phyloP scores from a whole-genome alignment of 371 early-diverging fungal genomes.

The Mucor indicus region DNA sequence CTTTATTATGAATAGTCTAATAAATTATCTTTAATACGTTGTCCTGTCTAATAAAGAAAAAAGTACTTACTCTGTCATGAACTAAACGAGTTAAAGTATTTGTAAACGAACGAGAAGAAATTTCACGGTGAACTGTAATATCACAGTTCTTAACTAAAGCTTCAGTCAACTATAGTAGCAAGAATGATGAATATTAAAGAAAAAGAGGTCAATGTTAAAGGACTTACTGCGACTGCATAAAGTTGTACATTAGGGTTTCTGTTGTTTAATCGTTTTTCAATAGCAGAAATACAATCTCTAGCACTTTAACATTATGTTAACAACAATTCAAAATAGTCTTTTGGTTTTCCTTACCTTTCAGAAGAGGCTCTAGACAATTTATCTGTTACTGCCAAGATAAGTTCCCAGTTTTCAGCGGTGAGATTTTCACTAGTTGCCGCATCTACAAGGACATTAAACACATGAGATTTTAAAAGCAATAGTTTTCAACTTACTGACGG shows the following conservation, averaged over 20 bases:
- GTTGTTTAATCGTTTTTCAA: conserved; percentile 72
- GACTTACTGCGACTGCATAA: conserved; percentile 68
- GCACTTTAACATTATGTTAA: conserved; percentile 45
- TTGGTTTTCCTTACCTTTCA: conserved; percentile 33
- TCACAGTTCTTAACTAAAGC: conserved; percentile 90
- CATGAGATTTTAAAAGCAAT: not conserved
- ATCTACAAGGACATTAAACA: conserved; percentile 30
- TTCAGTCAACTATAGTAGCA: conserved; percentile 65
- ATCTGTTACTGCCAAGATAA: conserved; percentile 87
- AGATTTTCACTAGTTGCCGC: conserved; percentile 89
- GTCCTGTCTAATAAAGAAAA: not conserved
- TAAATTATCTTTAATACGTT: not conserved
- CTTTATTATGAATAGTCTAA: conserved; percentile 71
- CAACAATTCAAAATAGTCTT: not conserved
- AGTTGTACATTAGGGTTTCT: conserved; percentile 86
- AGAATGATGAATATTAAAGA: not conserved
- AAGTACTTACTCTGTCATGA: conserved; percentile 58
- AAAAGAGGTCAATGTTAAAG: not conserved
- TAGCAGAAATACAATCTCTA: conserved; percentile 68
- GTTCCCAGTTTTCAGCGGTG: conserved; percentile 92
- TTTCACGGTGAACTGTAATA: conserved; percentile 73
- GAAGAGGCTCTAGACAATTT: conserved; percentile 59
- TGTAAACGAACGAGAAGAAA: conserved; percentile 86
- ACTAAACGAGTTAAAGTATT: conserved; percentile 74
- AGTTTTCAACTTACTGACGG: conserved; percentile 48